Percentiles rank a stretch among this genome's conserved stretches.
These are phyloP conservation scores for Hypoxylon intermedium DNA, from an alignment of 495 filamentous ascomycete species.

Conservation along the genomic window DNA sequence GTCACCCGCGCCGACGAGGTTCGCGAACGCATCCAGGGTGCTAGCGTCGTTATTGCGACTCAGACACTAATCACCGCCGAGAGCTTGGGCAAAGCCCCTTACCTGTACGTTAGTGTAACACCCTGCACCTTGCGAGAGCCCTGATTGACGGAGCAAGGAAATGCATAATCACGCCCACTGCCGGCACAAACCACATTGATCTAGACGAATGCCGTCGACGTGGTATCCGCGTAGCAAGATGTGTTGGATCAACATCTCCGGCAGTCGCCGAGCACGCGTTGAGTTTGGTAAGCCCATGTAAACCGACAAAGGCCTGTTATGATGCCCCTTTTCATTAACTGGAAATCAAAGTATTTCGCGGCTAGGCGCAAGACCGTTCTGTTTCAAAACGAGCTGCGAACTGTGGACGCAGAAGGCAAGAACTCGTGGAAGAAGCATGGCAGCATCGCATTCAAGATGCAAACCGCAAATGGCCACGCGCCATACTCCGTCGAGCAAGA, in stretches of 20 bases:
- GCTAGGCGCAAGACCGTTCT: slow-evolving; percentile 53
- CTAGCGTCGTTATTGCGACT: slow-evolving; percentile 57
- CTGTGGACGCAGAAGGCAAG: slow-evolving; percentile 43
- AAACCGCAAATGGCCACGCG: slow-evolving; percentile 29
- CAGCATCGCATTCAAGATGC: slow-evolving; percentile 18
- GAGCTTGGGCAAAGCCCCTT: slow-evolving; percentile 42
- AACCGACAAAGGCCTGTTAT: neutral
- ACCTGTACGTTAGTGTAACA: slow-evolving; percentile 20
- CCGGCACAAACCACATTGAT: slow-evolving; percentile 58
- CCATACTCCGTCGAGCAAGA: slow-evolving; percentile 48
- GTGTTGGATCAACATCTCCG: slow-evolving; percentile 54
- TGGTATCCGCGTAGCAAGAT: slow-evolving; percentile 53
- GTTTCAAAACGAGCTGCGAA: slow-evolving; percentile 44
- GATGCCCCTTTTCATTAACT: neutral
- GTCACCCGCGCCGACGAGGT: slow-evolving; percentile 43
- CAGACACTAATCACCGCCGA: slow-evolving; percentile 41
- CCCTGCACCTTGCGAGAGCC: neutral
- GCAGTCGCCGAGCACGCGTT: slow-evolving; percentile 61
- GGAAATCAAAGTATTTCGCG: slow-evolving; percentile 51
- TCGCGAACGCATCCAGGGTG: slow-evolving; percentile 47
- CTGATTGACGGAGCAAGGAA: slow-evolving; percentile 4
- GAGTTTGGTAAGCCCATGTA: slow-evolving; percentile 39
- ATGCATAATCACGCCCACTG: slow-evolving; percentile 43
- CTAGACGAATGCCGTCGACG: slow-evolving; percentile 49
- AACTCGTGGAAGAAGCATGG: slow-evolving; percentile 36